phyloP scores from a whole-genome alignment of 495 filamentous ascomycete genomes.

The Terfezia claveryi region DNA sequence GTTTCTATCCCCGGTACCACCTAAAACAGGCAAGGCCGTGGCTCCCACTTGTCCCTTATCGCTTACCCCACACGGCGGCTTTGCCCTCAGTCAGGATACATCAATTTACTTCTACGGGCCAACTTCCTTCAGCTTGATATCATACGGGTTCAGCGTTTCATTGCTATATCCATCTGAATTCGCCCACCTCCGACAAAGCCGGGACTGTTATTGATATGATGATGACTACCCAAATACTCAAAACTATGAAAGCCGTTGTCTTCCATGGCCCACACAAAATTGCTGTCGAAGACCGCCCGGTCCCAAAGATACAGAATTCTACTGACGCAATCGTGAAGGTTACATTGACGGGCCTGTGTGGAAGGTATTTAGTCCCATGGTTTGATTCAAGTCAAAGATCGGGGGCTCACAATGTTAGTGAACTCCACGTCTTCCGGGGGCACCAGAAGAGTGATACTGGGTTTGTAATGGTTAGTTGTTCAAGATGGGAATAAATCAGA shows the following conservation, averaged over 20 bases:
- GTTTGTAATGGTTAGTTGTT: conserved; percentile 35
- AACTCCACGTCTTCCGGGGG: conserved; percentile 77
- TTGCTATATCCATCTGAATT: too few relatives aligned
- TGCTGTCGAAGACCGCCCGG: conserved; percentile 39
- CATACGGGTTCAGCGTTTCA: too few relatives aligned
- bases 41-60: too few relatives aligned
- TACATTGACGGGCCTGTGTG: conserved; percentile 66
- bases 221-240: too few relatives aligned
- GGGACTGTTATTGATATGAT: too few relatives aligned
- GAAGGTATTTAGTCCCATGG: conserved; percentile 34
- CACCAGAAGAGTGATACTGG: conserved; percentile 41
- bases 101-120: too few relatives aligned
- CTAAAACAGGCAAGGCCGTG: too few relatives aligned
- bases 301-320: conserved; percentile 41
- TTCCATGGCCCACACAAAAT: conserved; percentile 44
- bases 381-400: neutral
- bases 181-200: too few relatives aligned
- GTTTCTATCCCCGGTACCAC: too few relatives aligned
- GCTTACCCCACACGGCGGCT: too few relatives aligned
- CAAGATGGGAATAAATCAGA: neutral
- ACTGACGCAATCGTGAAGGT: conserved; percentile 75
- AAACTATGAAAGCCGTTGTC: conserved; percentile 45
- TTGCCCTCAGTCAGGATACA: too few relatives aligned
- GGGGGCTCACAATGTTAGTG: conserved; percentile 27
- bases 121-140: too few relatives aligned